Conservation (phyloP, 495 filamentous ascomycete species). For the Penicillium canariense region DNA sequence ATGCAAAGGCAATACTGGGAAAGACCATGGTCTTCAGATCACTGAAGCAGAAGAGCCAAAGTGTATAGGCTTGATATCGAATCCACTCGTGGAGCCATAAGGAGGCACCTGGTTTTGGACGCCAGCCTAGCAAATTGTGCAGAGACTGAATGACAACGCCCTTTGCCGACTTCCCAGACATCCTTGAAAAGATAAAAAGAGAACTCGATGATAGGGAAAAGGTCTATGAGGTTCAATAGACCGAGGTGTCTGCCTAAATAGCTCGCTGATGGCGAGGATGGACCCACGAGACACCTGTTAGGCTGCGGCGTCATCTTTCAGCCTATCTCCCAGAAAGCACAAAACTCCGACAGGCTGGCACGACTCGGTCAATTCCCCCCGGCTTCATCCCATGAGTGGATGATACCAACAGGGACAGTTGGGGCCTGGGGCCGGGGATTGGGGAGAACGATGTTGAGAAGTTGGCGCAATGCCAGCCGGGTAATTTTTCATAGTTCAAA, state of each 20-base stretch:
- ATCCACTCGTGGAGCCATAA: background rate
- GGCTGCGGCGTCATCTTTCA: background rate
- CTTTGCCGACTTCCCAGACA: background rate
- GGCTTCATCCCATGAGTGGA: background rate
- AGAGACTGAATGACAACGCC: background rate
- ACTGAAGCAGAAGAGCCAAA: constrained; percentile 40
- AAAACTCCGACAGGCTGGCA: background rate
- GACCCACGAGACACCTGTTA: background rate
- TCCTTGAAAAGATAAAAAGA: background rate
- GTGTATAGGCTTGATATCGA: background rate
- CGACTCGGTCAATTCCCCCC: background rate
- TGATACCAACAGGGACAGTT: background rate
- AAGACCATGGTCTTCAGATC: constrained; percentile 42
- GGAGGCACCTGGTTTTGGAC: background rate
- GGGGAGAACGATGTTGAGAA: background rate
- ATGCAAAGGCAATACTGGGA: constrained; percentile 37
- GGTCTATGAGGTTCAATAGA: background rate
- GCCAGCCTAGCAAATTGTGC: background rate
- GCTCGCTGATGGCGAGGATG: background rate
- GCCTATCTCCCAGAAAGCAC: background rate
- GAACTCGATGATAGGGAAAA: background rate
- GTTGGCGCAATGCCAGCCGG: background rate
- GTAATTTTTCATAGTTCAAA: background rate
- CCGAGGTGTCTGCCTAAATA: background rate
- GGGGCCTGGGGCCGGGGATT: background rate